Percentiles rank a stretch among this genome's conserved stretches.
Evolutionary conservation across 2,329 filamentous ascomycete species (phyloP).

Genomic region (Ceratocystis alfenasii): DNA sequence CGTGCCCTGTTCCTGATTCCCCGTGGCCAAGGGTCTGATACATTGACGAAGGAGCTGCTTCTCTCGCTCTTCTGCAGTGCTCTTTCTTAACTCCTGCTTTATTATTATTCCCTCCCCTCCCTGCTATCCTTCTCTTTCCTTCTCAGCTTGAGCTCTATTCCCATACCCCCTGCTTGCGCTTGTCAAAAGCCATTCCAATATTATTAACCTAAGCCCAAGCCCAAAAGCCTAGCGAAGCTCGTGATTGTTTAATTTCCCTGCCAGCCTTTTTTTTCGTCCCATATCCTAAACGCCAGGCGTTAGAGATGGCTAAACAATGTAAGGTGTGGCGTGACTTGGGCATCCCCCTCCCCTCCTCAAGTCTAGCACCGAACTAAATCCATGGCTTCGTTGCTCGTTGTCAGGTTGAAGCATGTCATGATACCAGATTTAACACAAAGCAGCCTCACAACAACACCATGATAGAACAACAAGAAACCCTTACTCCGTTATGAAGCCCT

Average conservation of each 20-base stretch:
- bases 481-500: too few species aligned
- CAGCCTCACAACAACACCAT: too few species aligned
- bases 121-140: background rate
- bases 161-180: too few species aligned
- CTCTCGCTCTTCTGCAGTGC: background rate
- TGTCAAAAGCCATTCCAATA: background rate
- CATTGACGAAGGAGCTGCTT: background rate
- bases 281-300: constrained; percentile 19
- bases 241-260: background rate
- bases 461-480: too few species aligned
- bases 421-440: background rate
- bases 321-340: background rate
- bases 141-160: background rate
- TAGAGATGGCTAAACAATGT: constrained; percentile 8
- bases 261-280: constrained; percentile 8
- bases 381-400: background rate
- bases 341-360: background rate
- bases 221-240: background rate
- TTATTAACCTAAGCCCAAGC: background rate
- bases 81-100: background rate
- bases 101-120: background rate
- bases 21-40: background rate
- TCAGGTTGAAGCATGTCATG: background rate
- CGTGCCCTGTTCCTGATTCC: background rate
- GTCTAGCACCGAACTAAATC: background rate